These are phyloP conservation scores for Pseudogymnoascus sp. DNA, from an alignment of 2,329 filamentous ascomycete species.

Conservation along the genomic window DNA sequence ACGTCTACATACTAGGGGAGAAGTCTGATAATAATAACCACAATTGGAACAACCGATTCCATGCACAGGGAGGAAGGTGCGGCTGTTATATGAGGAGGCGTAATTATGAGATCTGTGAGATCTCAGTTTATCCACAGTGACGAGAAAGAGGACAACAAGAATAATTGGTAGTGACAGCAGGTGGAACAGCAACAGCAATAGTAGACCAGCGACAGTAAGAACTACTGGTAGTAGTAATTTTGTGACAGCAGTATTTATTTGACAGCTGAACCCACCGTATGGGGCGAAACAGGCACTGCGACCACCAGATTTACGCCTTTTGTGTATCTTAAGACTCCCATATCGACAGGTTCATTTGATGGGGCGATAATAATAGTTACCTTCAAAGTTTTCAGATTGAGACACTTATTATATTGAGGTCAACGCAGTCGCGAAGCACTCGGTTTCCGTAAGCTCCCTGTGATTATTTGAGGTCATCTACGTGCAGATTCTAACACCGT, in stretches of 20 bases:
- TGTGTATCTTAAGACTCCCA: neutral
- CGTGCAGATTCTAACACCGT: neutral
- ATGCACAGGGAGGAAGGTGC: neutral
- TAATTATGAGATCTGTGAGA: neutral
- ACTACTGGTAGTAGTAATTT: neutral
- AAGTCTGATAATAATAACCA: neutral
- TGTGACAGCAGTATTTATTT: neutral
- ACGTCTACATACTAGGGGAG: neutral
- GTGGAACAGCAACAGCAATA: neutral
- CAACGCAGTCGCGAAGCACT: neutral
- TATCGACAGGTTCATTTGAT: neutral
- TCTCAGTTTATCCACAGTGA: neutral
- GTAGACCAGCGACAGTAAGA: neutral
- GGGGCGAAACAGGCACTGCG: neutral
- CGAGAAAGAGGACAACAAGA: neutral
- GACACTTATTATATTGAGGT: neutral
- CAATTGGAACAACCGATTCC: neutral
- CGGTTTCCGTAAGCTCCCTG: too few species aligned
- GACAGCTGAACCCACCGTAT: neutral
- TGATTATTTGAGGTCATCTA: too few species aligned
- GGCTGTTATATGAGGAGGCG: neutral
- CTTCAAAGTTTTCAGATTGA: neutral
- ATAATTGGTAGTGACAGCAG: neutral
- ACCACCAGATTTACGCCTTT: neutral
- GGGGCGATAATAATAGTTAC: neutral